Base-by-base conservation (phyloP, 2,329 filamentous ascomycete species). In the Acephala macrosclerotiorum region DNA sequence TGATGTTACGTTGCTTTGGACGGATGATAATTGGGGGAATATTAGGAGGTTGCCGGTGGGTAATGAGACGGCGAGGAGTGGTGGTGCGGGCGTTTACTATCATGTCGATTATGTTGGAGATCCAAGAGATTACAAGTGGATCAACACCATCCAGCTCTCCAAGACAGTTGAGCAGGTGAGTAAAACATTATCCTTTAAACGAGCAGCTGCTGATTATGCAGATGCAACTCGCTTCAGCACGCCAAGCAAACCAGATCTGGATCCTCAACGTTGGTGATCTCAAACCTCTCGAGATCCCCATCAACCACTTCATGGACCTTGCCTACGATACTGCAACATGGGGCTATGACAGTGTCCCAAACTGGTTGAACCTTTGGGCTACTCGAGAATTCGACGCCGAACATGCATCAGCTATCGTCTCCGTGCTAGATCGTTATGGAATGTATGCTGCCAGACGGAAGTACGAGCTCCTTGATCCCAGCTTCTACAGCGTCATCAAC, bases 11-110 rank as follows among this genome's bases (percentile, higher is more conserved):
- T 79, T 92, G 26, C 80, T 91, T 4, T 91, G 88, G 85, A 83
- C 88, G 0, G 89, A 91, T 74, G 89, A 92, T 77, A 91, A 91
- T 77, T 90, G 83, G 81, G 89, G 89, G 12, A 89, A 90, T 75
- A 83, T 89, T 29, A 82, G 88, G 33, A 81, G 89, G 25, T 78
- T 91, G 35, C 89, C 89, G 4, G 76, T 87, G 18, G 79, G 77
- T 0, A 84, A 87, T 66, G 89, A 91, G 78, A 87, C 83, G 2
- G 76, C 78, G n/a, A 79, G 89, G 12, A 77, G 79, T 4, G 89
- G 87, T 40, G 89, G 89, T 26, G 86, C 89, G 35, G 72, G 72
- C 51, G 85, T 91, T 2, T 91, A 90, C 75, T 90, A 89, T 74
- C 84, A 86, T 73, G 82, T 85, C 59, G 84, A 86, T 73, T 85